phyloP scores from a whole-genome alignment of 495 filamentous ascomycete genomes.

The Hypoxylon intermedium region DNA sequence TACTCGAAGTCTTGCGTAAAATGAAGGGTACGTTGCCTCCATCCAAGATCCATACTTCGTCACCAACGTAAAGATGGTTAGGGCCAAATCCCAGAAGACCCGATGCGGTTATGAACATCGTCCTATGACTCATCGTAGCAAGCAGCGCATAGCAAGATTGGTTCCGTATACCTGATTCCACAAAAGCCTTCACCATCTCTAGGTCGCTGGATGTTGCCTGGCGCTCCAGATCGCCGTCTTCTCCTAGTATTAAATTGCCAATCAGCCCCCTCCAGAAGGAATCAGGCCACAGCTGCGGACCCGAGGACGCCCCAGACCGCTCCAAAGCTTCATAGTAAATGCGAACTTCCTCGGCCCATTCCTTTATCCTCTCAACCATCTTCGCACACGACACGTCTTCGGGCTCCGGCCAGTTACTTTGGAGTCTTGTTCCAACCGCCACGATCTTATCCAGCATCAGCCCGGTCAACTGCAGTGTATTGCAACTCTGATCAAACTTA shows the following conservation, averaged over 20 bases:
- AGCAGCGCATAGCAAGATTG: not conserved
- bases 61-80: not conserved
- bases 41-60: not conserved
- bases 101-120: not conserved
- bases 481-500: not conserved
- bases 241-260: not conserved
- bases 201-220: too few relatives aligned
- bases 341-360: not conserved
- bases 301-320: too few relatives aligned
- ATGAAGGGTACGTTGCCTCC: conserved; percentile 3
- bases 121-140: not conserved
- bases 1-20: too few relatives aligned
- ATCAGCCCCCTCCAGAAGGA: conserved; percentile 5
- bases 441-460: not conserved
- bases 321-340: too few relatives aligned
- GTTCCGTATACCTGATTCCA: not conserved
- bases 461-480: not conserved
- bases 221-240: too few relatives aligned
- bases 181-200: not conserved
- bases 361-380: not conserved
- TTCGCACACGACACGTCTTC: not conserved
- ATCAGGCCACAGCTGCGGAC: not conserved
- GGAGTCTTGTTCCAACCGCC: not conserved
- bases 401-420: not conserved
- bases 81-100: not conserved